Base-by-base conservation (phyloP, 352 stramenopile species). In the Halophytophthora batemanensis region DNA sequence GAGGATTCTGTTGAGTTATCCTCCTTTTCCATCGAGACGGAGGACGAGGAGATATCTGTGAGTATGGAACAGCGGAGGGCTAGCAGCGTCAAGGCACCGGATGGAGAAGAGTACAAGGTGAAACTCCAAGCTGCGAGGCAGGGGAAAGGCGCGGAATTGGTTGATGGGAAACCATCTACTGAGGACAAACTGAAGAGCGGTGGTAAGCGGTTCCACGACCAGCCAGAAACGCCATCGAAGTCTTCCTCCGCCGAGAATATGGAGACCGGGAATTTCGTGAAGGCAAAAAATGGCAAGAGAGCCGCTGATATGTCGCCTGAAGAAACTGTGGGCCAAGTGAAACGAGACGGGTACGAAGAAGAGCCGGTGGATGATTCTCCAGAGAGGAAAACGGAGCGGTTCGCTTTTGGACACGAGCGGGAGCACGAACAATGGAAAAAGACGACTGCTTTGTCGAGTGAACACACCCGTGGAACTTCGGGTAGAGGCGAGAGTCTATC, bases 1-100 rank as follows among this genome's bases (percentile, higher is more conserved):
- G 58, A 75, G 19, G 59, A 71, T 15, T 64, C 53, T 6, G 22
- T 66, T 11, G 63, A 81, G 15, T 50, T 79, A 18, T 81, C 67
- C 1, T 45, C 21, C 2, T 74, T 76, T 34, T 80, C 69, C 1
- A 59, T 65, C 18, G 50, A 61, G 15, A 73, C 67, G 14, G 61
- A 81, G 18, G 56, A 68, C 35, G 52, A 70, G 3, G 39, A 53
- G 18, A 23, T 40, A 18, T 50, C 50, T 41, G 39, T 19, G 23
- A 39, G 53, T 45, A 52, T 36, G 18, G 45, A 56, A 6, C 45
- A 57, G 1, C 46, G 57, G 7, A 36, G 38, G 18, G 34, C 19
- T 10, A 43, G 48, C 7, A 17, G 36, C 19, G 56, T 45, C 41
- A 47, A 52, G 37, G 44, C 14, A 41, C 8, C 19, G n/a, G 23